A percentile compares a stretch with the other conserved stretches of the same genome.
Evolutionary conservation across 2,329 filamentous ascomycete genomes (phyloP).

Genomic region (Venturia oleaginea): DNA sequence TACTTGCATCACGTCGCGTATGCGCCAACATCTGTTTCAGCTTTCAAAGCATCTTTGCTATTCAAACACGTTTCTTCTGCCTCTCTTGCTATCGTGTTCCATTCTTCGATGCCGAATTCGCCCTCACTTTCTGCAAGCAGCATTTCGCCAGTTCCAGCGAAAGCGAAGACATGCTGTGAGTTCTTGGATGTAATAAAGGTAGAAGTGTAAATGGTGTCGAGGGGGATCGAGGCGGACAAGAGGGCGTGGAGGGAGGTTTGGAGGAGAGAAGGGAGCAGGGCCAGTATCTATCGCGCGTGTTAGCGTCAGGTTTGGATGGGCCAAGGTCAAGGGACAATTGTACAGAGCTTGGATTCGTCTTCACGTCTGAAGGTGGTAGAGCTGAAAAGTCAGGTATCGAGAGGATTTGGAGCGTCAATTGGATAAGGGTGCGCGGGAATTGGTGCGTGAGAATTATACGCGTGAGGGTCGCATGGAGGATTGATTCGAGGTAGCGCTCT

Average conservation of each 20-base stretch:
- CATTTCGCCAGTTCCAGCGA: constrained; percentile 63
- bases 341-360: not conserved
- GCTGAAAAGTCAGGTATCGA: constrained; percentile 51
- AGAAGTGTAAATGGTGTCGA: constrained; percentile 62
- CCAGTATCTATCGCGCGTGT: not conserved
- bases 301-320: not conserved
- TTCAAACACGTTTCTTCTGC: constrained; percentile 24
- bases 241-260: constrained; percentile 72
- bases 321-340: not conserved
- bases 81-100: constrained; percentile 50
- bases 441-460: constrained; percentile 66
- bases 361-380: constrained; percentile 28
- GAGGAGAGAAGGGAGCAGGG: constrained; percentile 70
- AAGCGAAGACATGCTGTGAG: constrained; percentile 63
- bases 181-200: constrained; percentile 38
- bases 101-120: constrained; percentile 63
- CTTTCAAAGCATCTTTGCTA: constrained; percentile 30
- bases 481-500: constrained; percentile 67
- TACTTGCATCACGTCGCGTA: not conserved
- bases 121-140: constrained; percentile 77
- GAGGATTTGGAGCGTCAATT: constrained; percentile 71
- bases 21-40: constrained; percentile 25
- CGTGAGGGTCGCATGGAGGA: constrained; percentile 62
- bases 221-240: constrained; percentile 70
- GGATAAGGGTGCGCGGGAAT: constrained; percentile 69